These are phyloP conservation scores for Fusarium lateritium DNA, from an alignment of 2,329 filamentous ascomycete species.

Conservation along the genomic window DNA sequence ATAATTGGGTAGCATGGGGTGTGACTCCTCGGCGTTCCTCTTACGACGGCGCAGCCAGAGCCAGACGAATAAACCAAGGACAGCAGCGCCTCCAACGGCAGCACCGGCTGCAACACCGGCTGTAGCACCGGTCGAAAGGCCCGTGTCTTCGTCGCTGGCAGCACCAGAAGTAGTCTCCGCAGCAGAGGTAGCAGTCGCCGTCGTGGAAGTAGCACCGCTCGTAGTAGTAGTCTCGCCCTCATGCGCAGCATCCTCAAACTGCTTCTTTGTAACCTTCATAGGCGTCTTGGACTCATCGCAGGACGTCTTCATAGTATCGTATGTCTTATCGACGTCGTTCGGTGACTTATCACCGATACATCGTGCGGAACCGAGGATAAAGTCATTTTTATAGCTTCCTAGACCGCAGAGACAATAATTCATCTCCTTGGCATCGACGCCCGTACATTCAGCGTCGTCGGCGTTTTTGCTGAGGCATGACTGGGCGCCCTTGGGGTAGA, in stretches of 20 bases:
- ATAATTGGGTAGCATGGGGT: slow-evolving; percentile 51
- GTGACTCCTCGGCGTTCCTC: slow-evolving; percentile 48
- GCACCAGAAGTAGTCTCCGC: slow-evolving; percentile 2
- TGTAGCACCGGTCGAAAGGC: slow-evolving; percentile 56
- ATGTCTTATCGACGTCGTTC: slow-evolving; percentile 59
- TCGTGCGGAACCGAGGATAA: slow-evolving; percentile 62
- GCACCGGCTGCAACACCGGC: slow-evolving; percentile 60
- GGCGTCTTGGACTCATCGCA: slow-evolving; percentile 62
- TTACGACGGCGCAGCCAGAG: slow-evolving; percentile 51
- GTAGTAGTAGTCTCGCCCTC: slow-evolving; percentile 15
- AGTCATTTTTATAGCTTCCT: slow-evolving; percentile 60
- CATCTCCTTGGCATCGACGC: slow-evolving; percentile 56
- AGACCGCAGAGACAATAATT: slow-evolving; percentile 65
- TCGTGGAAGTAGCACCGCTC: slow-evolving; percentile 9
- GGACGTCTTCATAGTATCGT: slow-evolving; percentile 59
- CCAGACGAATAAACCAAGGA: slow-evolving; percentile 45
- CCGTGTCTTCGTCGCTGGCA: slow-evolving; percentile 13
- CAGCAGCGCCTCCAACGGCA: slow-evolving; percentile 49
- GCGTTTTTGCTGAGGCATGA: slow-evolving; percentile 61
- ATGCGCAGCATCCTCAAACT: slow-evolving; percentile 56
- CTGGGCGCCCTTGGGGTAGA: slow-evolving; percentile 54
- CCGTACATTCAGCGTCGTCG: slow-evolving; percentile 58
- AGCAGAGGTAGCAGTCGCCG: slow-evolving; percentile 7
- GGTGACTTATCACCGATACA: slow-evolving; percentile 59
- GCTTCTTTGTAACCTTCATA: slow-evolving; percentile 57